phyloP scores from a whole-genome alignment of 352 stramenopile species.

The Globisporangium parvum region DNA sequence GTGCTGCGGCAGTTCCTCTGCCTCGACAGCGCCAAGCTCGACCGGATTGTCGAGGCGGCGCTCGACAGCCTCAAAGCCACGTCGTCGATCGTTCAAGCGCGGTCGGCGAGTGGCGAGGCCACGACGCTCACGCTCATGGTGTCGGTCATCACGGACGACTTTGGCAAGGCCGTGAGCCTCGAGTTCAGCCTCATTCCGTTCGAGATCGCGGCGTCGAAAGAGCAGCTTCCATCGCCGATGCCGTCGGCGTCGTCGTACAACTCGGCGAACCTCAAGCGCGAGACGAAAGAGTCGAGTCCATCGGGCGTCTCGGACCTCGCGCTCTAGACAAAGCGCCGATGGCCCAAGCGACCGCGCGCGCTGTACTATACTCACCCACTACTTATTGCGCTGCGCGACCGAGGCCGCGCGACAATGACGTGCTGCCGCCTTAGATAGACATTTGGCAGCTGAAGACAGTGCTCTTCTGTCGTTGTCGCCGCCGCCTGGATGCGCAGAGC shows the following conservation, averaged over 20 bases:
- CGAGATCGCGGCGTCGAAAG: conserved; percentile 33
- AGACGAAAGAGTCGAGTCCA: conserved; percentile 46
- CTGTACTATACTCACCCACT: conserved; percentile 54
- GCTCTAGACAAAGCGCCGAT: conserved; percentile 18
- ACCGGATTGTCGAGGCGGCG: conserved; percentile 34
- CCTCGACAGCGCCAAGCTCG: conserved; percentile 42
- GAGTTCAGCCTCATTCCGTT: conserved; percentile 66
- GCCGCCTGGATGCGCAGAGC: not conserved
- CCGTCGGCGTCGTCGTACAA: conserved; percentile 9
- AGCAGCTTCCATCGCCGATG: conserved; percentile 12
- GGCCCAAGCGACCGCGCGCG: not conserved
- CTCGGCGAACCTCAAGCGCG: conserved; percentile 20
- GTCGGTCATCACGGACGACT: conserved; percentile 53
- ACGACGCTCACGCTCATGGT: conserved; percentile 47
- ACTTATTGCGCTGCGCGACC: conserved; percentile 22
- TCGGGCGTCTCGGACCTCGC: conserved; percentile 44
- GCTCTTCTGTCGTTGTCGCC: too few species aligned
- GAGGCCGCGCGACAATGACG: not conserved
- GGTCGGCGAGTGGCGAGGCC: conserved; percentile 34
- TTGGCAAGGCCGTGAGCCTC: conserved; percentile 35
- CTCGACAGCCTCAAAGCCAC: conserved; percentile 34
- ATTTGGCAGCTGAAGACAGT: too few species aligned
- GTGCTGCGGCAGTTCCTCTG: conserved; percentile 37
- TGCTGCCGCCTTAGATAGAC: not conserved
- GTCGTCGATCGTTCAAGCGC: conserved; percentile 46